Conservation (phyloP, 225 moss, liverwort and hornwort species). For the Ulota crispa region DNA sequence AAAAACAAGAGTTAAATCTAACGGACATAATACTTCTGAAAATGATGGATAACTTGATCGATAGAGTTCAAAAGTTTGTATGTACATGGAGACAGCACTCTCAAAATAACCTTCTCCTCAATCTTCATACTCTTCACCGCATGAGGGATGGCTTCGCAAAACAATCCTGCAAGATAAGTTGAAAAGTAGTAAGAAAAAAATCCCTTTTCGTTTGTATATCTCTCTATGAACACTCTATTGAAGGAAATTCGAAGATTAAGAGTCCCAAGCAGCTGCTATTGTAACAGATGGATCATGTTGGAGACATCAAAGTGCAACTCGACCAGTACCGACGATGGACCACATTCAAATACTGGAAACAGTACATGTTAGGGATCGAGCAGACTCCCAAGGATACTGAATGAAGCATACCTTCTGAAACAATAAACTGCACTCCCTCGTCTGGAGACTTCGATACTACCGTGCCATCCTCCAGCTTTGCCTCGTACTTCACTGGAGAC, state of each 20-base stretch:
- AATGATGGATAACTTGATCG: not conserved
- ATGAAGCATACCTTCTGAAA: constrained; percentile 59
- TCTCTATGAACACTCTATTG: not conserved
- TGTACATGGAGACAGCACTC: constrained; percentile 81
- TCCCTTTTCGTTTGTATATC: not conserved
- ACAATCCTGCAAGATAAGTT: constrained; percentile 50
- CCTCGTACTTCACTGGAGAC: constrained; percentile 68
- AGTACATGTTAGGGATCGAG: not conserved
- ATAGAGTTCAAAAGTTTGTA: not conserved
- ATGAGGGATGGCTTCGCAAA: constrained; percentile 66
- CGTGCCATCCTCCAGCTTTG: constrained; percentile 63
- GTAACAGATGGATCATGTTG: not conserved
- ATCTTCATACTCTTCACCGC: constrained; percentile 83
- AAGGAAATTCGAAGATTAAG: not conserved
- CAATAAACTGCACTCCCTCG: constrained; percentile 56
- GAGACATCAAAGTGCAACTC: not conserved
- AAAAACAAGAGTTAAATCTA: not conserved
- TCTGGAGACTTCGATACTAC: constrained; percentile 68
- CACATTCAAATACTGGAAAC: not conserved
- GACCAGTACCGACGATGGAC: not conserved
- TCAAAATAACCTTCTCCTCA: constrained; percentile 58
- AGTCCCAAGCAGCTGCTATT: not conserved
- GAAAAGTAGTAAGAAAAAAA: not conserved
- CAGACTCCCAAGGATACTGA: not conserved
- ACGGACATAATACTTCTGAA: not conserved